These are phyloP conservation scores for Mentha longifolia DNA, from an alignment of 257 asterid genomes.

Conservation along the genomic window DNA sequence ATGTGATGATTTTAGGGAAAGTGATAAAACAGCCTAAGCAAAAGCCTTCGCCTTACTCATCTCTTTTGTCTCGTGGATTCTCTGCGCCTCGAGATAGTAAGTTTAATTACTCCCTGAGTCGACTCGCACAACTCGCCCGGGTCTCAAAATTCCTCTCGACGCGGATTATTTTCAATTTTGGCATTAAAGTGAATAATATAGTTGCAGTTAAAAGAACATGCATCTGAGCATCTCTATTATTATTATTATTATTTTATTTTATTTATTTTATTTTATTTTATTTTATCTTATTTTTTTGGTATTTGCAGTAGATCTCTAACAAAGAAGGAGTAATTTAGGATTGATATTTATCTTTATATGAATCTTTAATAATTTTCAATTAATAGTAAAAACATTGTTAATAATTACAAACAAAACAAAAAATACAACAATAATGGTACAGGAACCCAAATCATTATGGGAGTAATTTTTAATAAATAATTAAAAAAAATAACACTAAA, in stretches of 20 bases:
- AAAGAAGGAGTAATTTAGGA: too few relatives aligned
- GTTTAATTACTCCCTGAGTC: constrained; percentile 30
- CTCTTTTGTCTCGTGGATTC: constrained; percentile 33
- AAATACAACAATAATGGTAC: too few relatives aligned
- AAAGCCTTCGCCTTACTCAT: constrained; percentile 35
- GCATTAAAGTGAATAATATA: neutral
- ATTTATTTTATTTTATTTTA: too few relatives aligned
- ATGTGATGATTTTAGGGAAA: constrained; percentile 29
- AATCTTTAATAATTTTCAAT: neutral
- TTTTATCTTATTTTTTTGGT: too few relatives aligned
- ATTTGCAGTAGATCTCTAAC: too few relatives aligned
- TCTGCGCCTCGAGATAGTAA: constrained; percentile 32
- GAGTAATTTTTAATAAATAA: neutral
- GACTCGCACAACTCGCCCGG: constrained; percentile 36
- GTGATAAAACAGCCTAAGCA: constrained; percentile 43
- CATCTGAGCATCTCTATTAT: too few relatives aligned
- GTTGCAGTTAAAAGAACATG: too few relatives aligned
- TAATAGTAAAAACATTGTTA: neutral
- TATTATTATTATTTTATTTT: neutral
- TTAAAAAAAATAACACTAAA: neutral
- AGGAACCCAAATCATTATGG: neutral
- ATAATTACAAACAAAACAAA: neutral
- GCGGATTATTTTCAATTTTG: neutral
- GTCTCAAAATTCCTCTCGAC: neutral
- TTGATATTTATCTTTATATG: neutral